Conservation (phyloP, 352 stramenopile genomes). For the Pythium brachiatum region DNA sequence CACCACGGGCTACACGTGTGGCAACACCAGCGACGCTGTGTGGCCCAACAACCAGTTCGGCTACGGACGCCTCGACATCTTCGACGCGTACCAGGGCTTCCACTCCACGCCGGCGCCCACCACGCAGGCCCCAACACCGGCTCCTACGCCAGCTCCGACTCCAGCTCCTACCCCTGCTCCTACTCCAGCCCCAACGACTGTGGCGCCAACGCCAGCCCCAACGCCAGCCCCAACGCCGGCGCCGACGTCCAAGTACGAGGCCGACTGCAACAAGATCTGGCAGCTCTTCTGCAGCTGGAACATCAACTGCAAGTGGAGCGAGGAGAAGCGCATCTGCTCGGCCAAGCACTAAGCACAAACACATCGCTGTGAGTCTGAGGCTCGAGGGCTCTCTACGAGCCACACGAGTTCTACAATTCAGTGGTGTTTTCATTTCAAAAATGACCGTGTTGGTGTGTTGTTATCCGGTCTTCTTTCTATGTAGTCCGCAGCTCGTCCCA, state of each 20-base stretch:
- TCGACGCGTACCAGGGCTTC: conserved; percentile 12
- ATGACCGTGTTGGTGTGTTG: too few species aligned
- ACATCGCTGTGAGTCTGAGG: too few species aligned
- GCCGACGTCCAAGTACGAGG: conserved; percentile 11
- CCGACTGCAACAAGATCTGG: conserved; percentile 17
- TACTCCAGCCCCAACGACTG: neutral
- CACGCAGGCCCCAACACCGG: neutral
- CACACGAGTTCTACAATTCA: too few species aligned
- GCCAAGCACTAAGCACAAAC: conserved; percentile 5
- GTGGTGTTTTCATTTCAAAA: too few species aligned
- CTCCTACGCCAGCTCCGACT: conserved; percentile 1
- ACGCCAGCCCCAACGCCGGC: conserved; percentile 10
- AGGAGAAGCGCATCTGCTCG: conserved; percentile 9
- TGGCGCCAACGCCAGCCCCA: conserved; percentile 3
- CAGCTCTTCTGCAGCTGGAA: conserved; percentile 17
- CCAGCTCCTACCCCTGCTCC: conserved; percentile 2
- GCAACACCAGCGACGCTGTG: conserved; percentile 12
- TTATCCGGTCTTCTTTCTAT: too few species aligned
- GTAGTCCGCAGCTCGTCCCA: too few species aligned
- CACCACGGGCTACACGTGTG: conserved; percentile 14
- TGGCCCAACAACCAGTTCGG: conserved; percentile 20
- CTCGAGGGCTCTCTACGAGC: too few species aligned
- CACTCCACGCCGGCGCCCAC: neutral
- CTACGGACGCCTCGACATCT: conserved; percentile 12
- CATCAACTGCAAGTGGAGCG: conserved; percentile 16